A percentile compares a stretch with the other conserved stretches of the same genome.
These are phyloP conservation scores for Tulasnella sp. DNA, from an alignment of 768 basidiomycete genomes.

Conservation along the genomic window DNA sequence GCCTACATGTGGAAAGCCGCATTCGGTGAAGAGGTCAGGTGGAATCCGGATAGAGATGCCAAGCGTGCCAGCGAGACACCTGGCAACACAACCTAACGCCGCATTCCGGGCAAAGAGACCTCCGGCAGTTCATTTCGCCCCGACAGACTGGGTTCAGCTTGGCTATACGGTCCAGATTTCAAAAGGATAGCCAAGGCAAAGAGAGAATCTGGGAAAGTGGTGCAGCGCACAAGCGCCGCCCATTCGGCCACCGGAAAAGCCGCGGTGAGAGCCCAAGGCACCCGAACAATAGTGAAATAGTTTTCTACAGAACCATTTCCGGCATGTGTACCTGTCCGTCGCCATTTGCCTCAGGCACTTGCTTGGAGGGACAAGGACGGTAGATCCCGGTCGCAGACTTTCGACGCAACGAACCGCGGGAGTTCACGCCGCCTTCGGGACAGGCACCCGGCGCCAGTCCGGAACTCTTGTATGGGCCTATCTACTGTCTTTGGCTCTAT, in stretches of 20 bases:
- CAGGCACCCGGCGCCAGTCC: too few relatives aligned
- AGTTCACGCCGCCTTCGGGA: background rate
- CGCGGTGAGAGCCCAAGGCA: too few relatives aligned
- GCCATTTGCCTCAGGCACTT: background rate
- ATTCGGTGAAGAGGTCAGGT: background rate
- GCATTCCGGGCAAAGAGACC: background rate
- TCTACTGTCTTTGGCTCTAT: too few relatives aligned
- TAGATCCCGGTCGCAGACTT: too few relatives aligned
- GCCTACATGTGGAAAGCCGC: background rate
- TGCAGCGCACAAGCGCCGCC: background rate
- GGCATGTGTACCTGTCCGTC: background rate
- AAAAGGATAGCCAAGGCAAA: conserved; percentile 37
- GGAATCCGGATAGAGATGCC: background rate
- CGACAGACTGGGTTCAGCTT: too few relatives aligned
- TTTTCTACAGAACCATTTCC: background rate
- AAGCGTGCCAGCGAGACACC: background rate
- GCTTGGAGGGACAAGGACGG: background rate
- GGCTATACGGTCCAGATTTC: too few relatives aligned
- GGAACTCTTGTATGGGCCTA: too few relatives aligned
- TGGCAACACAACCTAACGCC: background rate
- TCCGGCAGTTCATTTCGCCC: background rate
- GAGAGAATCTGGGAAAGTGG: background rate
- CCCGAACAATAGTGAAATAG: background rate
- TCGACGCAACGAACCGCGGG: background rate
- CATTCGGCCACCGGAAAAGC: too few relatives aligned